Evolutionary conservation across 1,284 basidiomycete genomes (phyloP).

Genomic region (Entoloma clypeatum): DNA sequence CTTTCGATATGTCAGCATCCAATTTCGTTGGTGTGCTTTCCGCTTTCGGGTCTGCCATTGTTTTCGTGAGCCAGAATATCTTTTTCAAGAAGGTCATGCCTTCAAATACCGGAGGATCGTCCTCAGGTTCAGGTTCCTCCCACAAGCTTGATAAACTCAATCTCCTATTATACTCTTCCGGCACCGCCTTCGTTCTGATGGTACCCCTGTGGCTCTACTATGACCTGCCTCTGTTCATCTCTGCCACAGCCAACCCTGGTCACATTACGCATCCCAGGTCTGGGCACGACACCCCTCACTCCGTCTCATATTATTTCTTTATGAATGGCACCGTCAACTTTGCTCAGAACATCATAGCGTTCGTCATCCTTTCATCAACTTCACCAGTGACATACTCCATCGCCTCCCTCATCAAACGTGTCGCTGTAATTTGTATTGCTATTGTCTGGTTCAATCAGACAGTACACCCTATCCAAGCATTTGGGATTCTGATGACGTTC

Average conservation of each 20-base stretch:
- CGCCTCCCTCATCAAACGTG: constrained; percentile 95
- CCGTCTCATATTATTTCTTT: constrained; percentile 73
- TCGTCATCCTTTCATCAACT: constrained; percentile 91
- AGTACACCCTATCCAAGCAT: constrained; percentile 80
- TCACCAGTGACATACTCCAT: constrained; percentile 99
- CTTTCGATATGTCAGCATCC: constrained; percentile 85
- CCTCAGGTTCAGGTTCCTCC: constrained; percentile 41
- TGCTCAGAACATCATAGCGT: constrained; percentile 95
- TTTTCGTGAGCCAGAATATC: constrained; percentile 98
- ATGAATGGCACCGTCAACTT: constrained; percentile 97
- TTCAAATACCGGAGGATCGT: constrained; percentile 43
- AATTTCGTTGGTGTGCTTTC: constrained; percentile 83
- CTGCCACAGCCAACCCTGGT: constrained; percentile 35
- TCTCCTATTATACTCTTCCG: constrained; percentile 92
- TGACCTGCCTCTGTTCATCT: constrained; percentile 70
- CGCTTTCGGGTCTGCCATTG: constrained; percentile 90
- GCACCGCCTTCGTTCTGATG: constrained; percentile 93
- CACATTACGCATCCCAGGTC: constrained; percentile 48
- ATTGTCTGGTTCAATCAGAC: constrained; percentile 95
- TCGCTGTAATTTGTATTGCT: constrained; percentile 96
- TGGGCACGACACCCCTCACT: constrained; percentile 46
- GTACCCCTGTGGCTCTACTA: constrained; percentile 90
- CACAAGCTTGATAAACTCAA: constrained; percentile 97
- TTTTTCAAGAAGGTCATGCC: constrained; percentile 99
- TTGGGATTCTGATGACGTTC: constrained; percentile 90